Base-by-base conservation (phyloP, 805 yeast species). In the Debaryomyces castellii region DNA sequence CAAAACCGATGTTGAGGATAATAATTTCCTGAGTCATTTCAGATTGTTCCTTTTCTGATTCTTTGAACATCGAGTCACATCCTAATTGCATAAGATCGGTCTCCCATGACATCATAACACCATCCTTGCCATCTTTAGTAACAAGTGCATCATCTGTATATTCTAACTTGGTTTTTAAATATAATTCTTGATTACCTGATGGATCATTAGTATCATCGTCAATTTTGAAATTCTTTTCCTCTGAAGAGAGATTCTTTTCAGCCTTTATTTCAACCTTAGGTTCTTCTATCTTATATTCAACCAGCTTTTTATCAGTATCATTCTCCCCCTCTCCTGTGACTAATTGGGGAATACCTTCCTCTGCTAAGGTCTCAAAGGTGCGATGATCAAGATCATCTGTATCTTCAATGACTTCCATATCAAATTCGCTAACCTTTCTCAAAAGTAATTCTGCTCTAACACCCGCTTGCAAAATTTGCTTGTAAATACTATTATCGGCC, bases 91-190 rank as follows among this genome's bases (percentile, higher is more conserved):
- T 91, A 45, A 91, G 72, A 17, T 82, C 79, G 4, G 81, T 76
- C 62, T 91, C 98, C 98, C 98, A 91, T 54, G 85, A 86, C 98
- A 91, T 91, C 98, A 91, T 91, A 2, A 91, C 97, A 14, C 97
- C 98, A 57, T 91, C 97, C 39, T 78, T 73, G 42, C 84, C 71
- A 20, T 81, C 84, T 48, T 80, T 74, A 1, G 97, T 92, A 21
- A 89, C 70, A 21, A 91, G 71, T 0, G 94, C 83, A 43, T 74
- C 78, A 48, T 83, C 85, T 34, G 71, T 76, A 60, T 88, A 91
- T 53, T 81, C 82, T 21, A 91, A 69, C 56, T 83, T 74, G 3
- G 91, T 79, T 10, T 76, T 66, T 36, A 91, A 71, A 57, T 83
- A 91, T 0, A 86, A 76, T 2, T 71, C 62, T 49, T 86, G 90